Evolutionary conservation across 164 flowering plant genomes (phyloP), one percentile per base, ranked within the genome.

Genomic region (Berberis vulgaris): DNA sequence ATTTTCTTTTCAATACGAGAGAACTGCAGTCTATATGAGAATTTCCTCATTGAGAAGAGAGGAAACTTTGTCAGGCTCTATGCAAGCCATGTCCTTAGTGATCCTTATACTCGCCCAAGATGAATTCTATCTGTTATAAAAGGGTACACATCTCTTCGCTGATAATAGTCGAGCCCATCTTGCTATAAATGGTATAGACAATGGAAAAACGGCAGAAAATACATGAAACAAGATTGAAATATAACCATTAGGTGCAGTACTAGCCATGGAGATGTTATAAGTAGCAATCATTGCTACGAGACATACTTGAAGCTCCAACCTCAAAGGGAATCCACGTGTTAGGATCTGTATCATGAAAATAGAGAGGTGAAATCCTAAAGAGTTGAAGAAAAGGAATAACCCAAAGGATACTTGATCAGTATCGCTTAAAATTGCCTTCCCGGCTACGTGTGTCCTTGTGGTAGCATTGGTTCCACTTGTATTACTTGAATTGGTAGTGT

Each of bases 301-400:
- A 13, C 57, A 59, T 11, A 49, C 43, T 10, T 59, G 54, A 4
- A 66, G 56, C 63, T 59, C 69, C 7, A 66, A 43, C 56, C 57
- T 50, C 43, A 66, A 53, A 26, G 69, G 63, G 52, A 66, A 66
- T 43, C 63, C 58, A 49, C n/a, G 6, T 4, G 69, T 66, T 43
- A 66, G 58, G 11, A 59, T 44, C 5, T 49, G 26, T 50, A 66
- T 66, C 57, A 59, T 50, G 57, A 66, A 53, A 50, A 66, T 47
- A 26, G 62, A 58, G 7, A n/a, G 13, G 53, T 59, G 59, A 26
- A 66, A 66, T 8, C 69, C 69, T 11, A 41, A 13, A 43, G 69
- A 59, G 50, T 66, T 66, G 50, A 53, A 41, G n/a, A 50, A 42
- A 12, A 59, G 57, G 44, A 66, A 66, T 49, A 49, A 2, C 38